Evolutionary conservation across 495 filamentous ascomycete species (phyloP).

Genomic region (Aspergillus haitiensis): DNA sequence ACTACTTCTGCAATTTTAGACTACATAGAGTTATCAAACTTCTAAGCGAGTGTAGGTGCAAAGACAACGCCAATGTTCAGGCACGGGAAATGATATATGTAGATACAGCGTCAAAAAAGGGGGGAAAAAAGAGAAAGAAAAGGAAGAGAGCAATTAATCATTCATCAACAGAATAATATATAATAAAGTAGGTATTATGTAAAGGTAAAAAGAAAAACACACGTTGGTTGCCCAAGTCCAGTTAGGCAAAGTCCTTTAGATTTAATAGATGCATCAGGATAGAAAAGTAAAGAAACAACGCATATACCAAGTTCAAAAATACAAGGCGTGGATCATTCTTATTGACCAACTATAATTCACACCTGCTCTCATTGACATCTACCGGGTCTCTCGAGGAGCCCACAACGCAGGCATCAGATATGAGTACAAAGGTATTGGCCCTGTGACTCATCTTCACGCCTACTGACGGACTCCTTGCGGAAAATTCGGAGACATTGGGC

Average conservation of each 20-base stretch:
- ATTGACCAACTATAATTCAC: background rate
- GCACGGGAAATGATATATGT: conserved; percentile 2
- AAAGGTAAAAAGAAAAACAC: conserved; percentile 2
- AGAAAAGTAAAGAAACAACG: background rate
- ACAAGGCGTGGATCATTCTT: background rate
- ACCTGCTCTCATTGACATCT: background rate
- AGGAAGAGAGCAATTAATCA: conserved; percentile 2
- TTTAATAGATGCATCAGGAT: background rate
- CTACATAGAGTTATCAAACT: background rate
- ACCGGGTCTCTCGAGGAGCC: too few species aligned
- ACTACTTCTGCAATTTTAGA: background rate
- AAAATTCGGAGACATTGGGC: conserved; percentile 42
- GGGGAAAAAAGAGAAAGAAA: conserved; percentile 3
- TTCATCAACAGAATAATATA: background rate
- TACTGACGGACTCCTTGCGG: conserved; percentile 25
- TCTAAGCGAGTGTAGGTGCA: conserved; percentile 7
- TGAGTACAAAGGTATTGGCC: too few species aligned
- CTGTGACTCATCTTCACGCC: background rate
- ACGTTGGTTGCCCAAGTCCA: conserved; percentile 15
- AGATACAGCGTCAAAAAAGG: background rate
- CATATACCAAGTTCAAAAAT: conserved; percentile 3
- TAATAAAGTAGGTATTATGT: conserved; percentile 9
- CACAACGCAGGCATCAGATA: too few species aligned
- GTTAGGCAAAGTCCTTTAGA: conserved; percentile 10
- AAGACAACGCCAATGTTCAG: background rate